These are phyloP conservation scores for Calocybe gambosa DNA, from an alignment of 1,284 basidiomycete species.

Conservation along the genomic window DNA sequence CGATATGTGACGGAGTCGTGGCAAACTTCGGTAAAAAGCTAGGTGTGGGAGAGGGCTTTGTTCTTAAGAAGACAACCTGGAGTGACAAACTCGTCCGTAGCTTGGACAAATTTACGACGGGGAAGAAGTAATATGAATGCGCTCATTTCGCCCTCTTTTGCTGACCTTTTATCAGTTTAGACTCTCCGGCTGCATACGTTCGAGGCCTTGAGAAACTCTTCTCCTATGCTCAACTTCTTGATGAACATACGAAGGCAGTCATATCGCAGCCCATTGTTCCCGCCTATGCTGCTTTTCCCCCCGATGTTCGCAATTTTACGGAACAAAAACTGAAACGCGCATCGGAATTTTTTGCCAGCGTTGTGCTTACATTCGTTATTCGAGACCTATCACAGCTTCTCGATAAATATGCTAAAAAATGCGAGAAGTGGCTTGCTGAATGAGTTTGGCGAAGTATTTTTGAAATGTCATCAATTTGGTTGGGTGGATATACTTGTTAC, in stretches of 20 bases:
- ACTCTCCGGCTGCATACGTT: conserved; percentile 85
- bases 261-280: conserved; percentile 57
- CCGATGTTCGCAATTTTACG: conserved; percentile 56
- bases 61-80: conserved; percentile 79
- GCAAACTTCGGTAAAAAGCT: conserved; percentile 86
- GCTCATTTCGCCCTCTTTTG: conserved; percentile 14
- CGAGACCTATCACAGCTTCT: conserved; percentile 78
- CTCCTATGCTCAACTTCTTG: conserved; percentile 70
- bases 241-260: conserved; percentile 80
- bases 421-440: conserved; percentile 83
- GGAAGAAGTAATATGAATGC: conserved; percentile 71
- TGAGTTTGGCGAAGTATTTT: conserved; percentile 21
- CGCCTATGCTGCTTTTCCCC: conserved; percentile 65
- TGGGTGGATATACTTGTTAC: conserved; percentile 6
- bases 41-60: conserved; percentile 79
- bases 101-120: conserved; percentile 88
- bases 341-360: conserved; percentile 88
- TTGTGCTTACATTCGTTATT: conserved; percentile 89
- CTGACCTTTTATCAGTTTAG: conserved; percentile 49
- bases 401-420: conserved; percentile 89
- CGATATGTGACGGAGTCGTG: conserved; percentile 80
- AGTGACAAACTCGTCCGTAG: conserved; percentile 76
- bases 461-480: conserved; percentile 1
- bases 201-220: conserved; percentile 76
- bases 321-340: conserved; percentile 74